Evolutionary conservation across 192 early-diverging fungal species (phyloP), one percentile per base, ranked within the genome.

Genomic region (Mortierella alpina): DNA sequence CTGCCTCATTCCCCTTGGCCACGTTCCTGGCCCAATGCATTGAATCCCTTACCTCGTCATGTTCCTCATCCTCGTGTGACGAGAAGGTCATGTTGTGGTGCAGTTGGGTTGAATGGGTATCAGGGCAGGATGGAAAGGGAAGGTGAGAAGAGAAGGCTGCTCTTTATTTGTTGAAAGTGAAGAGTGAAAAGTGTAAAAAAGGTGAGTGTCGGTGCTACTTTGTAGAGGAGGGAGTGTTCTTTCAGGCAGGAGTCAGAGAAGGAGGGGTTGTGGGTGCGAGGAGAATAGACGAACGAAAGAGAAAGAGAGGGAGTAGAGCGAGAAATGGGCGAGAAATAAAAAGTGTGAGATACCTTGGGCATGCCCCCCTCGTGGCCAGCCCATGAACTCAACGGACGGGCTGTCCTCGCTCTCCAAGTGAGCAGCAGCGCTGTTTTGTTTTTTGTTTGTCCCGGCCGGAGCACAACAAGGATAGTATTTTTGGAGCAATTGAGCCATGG

Each of bases 11-110:
- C n/a, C 18, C 45, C n/a, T 46, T 66, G 40, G 31, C 23, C 13
- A 11, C 66, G 39, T 58, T 52, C 59, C 44, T 54, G 7, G 45
- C 46, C 17, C 47, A 6, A 63, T 49, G 20, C 23, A 23, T 58
- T 44, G 17, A 13, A n/a, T 56, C 5, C 31, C 70, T 63, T 75
- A 68, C 73, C 54, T 68, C 72, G 48, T 73, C 72, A 48, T 59
- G 72, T 5, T 73, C 64, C 40, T 48, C 72, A 65, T 73, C 54
- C 44, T 73, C 71, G 56, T 73, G 45, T 15, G 62, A 50, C 42
- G 54, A 58, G 59, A 73, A 73, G 42, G 71, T 67, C 64, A 67
- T 74, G 72, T 44, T 49, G 12, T 39, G 12, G n/a, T 2, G 45
- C 6, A 14, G 42, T 41, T 52, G 7, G 50, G 17, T 66, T 23